A percentile compares a stretch with the other conserved stretches of the same genome.
Conservation (phyloP, 1,284 basidiomycete species). For the Puccinia brachypodii region DNA sequence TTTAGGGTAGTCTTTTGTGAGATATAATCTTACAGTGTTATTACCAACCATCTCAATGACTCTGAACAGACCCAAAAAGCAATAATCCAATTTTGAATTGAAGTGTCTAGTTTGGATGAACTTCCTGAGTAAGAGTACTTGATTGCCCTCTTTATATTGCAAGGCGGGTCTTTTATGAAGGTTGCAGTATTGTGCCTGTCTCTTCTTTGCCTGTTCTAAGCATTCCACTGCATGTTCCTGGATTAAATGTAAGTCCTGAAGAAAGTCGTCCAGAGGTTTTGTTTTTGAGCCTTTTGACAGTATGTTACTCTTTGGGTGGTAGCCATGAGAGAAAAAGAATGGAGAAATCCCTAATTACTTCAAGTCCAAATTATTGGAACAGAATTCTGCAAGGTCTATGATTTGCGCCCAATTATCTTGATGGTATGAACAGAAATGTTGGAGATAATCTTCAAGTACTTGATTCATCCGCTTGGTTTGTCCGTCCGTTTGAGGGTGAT, state of each 20-base stretch:
- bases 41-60: slow-evolving; percentile 9
- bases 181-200: not conserved
- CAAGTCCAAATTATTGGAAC: slow-evolving; percentile 23
- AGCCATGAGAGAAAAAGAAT: slow-evolving; percentile 13
- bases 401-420: slow-evolving; percentile 53
- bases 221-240: not conserved
- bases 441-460: not conserved
- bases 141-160: not conserved
- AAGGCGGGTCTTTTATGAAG: no score
- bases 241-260: not conserved
- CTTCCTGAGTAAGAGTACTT: not conserved
- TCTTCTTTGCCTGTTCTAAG: not conserved
- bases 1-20: not conserved
- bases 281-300: not conserved
- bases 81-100: not conserved
- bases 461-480: slow-evolving; percentile 16
- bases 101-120: not conserved
- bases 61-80: not conserved
- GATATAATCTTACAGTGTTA: not conserved
- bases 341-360: not conserved
- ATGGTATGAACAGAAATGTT: slow-evolving; percentile 37
- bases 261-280: not conserved
- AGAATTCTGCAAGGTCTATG: slow-evolving; percentile 56
- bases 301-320: not conserved
- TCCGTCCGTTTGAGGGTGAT: slow-evolving; percentile 42